Percentiles rank a stretch among this genome's conserved stretches.
Conservation (phyloP, 1,284 basidiomycete genomes). For the Tausonia pullulans region DNA sequence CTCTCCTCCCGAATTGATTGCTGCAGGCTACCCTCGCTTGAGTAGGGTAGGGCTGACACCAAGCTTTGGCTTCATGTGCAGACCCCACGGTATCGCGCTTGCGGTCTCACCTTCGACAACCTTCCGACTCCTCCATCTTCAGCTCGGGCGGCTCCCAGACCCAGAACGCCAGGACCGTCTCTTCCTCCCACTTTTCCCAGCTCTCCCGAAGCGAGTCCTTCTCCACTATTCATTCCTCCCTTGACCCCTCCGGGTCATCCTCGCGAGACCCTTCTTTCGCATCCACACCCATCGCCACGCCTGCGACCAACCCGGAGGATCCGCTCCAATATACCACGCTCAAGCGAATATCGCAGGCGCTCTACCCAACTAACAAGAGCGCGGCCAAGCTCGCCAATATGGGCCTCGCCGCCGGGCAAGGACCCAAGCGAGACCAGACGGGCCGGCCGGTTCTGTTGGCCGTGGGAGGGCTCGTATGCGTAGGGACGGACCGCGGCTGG, state of each 20-base stretch:
- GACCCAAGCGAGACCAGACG: constrained; percentile 13
- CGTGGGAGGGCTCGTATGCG: constrained; percentile 77
- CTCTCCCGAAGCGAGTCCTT: constrained; percentile 29
- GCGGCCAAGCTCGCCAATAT: constrained; percentile 11
- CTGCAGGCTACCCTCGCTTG: neutral
- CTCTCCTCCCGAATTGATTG: neutral
- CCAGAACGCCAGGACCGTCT: constrained; percentile 30
- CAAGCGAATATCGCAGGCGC: constrained; percentile 46
- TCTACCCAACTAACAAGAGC: constrained; percentile 31
- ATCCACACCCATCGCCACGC: neutral
- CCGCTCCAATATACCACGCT: constrained; percentile 72
- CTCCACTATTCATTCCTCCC: constrained; percentile 22
- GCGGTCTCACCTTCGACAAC: constrained; percentile 44
- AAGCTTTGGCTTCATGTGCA: constrained; percentile 43
- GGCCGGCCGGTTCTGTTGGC: constrained; percentile 70
- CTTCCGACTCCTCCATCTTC: constrained; percentile 41
- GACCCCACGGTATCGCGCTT: constrained; percentile 73
- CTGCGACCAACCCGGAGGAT: constrained; percentile 36
- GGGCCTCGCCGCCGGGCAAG: constrained; percentile 4
- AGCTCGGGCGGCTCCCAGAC: constrained; percentile 23
- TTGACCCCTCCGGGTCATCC: neutral
- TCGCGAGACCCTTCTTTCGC: neutral
- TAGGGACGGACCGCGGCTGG: constrained; percentile 71
- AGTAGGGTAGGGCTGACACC: constrained; percentile 17
- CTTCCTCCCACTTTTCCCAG: constrained; percentile 53